phyloP scores from a whole-genome alignment of 2,329 filamentous ascomycete species.

The Penicillium sp. region DNA sequence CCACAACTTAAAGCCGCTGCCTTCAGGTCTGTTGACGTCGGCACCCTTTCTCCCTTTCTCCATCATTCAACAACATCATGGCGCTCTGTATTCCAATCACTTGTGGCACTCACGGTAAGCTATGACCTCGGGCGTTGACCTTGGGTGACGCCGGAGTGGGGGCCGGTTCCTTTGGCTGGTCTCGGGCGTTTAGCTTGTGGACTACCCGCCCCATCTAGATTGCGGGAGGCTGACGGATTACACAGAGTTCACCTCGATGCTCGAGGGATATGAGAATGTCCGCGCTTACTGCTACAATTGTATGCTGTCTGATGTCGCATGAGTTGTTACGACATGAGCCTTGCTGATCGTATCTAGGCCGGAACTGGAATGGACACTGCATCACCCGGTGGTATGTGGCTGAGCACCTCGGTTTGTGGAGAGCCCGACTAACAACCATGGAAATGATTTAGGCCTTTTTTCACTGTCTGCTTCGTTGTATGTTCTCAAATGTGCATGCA shows the following conservation, averaged over 20 bases:
- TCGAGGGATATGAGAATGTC: constrained; percentile 48
- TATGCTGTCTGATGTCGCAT: constrained; percentile 24
- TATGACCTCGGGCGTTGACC: not conserved
- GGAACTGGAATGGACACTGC: constrained; percentile 48
- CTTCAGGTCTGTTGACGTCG: constrained; percentile 17
- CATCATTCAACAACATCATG: constrained; percentile 27
- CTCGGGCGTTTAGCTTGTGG: constrained; percentile 11
- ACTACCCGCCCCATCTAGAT: constrained; percentile 9
- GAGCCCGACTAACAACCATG: constrained; percentile 7
- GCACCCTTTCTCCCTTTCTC: constrained; percentile 6
- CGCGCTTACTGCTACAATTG: constrained; percentile 50
- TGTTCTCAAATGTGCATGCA: not conserved
- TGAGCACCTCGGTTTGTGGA: not conserved
- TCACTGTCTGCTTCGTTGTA: constrained; percentile 48
- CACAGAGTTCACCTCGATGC: constrained; percentile 45
- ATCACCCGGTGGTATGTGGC: constrained; percentile 42
- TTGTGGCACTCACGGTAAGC: constrained; percentile 43
- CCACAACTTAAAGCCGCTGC: constrained; percentile 36
- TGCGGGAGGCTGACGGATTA: constrained; percentile 12
- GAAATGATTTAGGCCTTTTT: constrained; percentile 38
- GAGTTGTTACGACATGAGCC: not conserved
- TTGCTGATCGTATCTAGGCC: constrained; percentile 25
- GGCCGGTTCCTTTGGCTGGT: constrained; percentile 6
- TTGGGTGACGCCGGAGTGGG: constrained; percentile 1
- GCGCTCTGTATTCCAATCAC: constrained; percentile 42